Percentiles rank a stretch among this genome's conserved stretches.
phyloP scores from a whole-genome alignment of 371 early-diverging fungal genomes.

The Mortierella sp. region DNA sequence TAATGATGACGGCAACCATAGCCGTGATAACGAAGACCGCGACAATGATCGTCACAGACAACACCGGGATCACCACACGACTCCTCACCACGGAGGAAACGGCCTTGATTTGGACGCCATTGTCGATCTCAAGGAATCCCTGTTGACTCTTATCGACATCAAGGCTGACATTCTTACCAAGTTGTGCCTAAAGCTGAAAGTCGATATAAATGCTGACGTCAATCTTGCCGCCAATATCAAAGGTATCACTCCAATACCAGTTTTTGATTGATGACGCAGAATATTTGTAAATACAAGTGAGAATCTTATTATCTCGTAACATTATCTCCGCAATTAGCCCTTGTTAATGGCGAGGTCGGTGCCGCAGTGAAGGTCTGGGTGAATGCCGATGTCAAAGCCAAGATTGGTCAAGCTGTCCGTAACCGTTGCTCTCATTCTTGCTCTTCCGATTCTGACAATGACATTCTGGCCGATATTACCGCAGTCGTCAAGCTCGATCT shows the following conservation, averaged over 20 bases:
- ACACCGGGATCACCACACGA: neutral
- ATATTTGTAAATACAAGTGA: too few species aligned
- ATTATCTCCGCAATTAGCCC: slow-evolving; percentile 1
- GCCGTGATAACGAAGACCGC: neutral
- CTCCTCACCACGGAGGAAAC: too few species aligned
- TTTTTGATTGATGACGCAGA: too few species aligned
- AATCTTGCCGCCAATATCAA: slow-evolving; percentile 11
- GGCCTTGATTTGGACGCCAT: too few species aligned
- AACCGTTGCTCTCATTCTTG: slow-evolving; percentile 13
- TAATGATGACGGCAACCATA: neutral
- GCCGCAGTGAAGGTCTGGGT: slow-evolving; percentile 19
- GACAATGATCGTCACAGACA: neutral
- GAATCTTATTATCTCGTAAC: too few species aligned
- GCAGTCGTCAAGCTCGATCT: slow-evolving; percentile 16
- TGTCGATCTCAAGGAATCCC: slow-evolving; percentile 13
- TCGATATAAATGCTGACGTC: neutral
- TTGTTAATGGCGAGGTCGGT: slow-evolving; percentile 22
- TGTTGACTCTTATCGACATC: slow-evolving; percentile 19
- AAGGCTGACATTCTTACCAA: slow-evolving; percentile 30
- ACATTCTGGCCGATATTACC: slow-evolving; percentile 20
- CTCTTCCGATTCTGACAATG: slow-evolving; percentile 1
- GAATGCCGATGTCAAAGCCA: slow-evolving; percentile 13
- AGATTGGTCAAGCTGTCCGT: slow-evolving; percentile 10
- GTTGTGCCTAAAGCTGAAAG: slow-evolving; percentile 16
- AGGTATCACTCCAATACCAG: neutral